Base-by-base conservation (phyloP, 2,329 filamentous ascomycete species). In the Fusarium luffae region DNA sequence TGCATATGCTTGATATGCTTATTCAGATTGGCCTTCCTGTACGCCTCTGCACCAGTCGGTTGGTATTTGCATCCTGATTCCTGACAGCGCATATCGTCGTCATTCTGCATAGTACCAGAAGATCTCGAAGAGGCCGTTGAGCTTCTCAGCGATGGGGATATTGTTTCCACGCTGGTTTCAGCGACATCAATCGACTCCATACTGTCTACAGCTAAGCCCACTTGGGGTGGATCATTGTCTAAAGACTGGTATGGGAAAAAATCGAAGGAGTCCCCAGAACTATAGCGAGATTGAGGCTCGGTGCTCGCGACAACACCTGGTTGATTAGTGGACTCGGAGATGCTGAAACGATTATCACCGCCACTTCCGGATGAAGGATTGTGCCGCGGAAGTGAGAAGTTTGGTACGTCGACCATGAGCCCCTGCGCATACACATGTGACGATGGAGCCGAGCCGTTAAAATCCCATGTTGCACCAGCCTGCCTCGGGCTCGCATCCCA, bases 41-140 rank as follows among this genome's bases (percentile, higher is more conserved):
- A 2, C 2, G 16, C 21, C 4, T n/a, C 7, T 23, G 16, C 30
- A 0, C 47, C 46, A 2, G 4, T 4, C 0, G 46, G 46, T 0
- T 5, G 3, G 4, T 32, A 48, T 4, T 8, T 7, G 19, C 46
- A 48, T 12, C 34, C 34, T 12, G 18, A 12, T 2, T 21, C 46
- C 4, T 10, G 6, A 16, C 46, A 48, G 14, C n/a, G 12, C 2
- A 48, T 18, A 0, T n/a, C 18, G 4, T 37, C 34, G 5, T 10
- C 3, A 37, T 11, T 11, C 2, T 3, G 9, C 5, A n/a, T 6
- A 2, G 2, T 5, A 0, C 1, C 16, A 2, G 5, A 37, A 1
- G 9, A n/a, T 2, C 5, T 3, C 4, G 34, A n/a, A 4, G 34
- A 37, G 3, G 1, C 18, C 34, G 0, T 37, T 37, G 18, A n/a